Evolutionary conservation across 1,284 basidiomycete genomes (phyloP), one percentile per base, ranked within the genome.

Genomic region (Earliella scabrosa): DNA sequence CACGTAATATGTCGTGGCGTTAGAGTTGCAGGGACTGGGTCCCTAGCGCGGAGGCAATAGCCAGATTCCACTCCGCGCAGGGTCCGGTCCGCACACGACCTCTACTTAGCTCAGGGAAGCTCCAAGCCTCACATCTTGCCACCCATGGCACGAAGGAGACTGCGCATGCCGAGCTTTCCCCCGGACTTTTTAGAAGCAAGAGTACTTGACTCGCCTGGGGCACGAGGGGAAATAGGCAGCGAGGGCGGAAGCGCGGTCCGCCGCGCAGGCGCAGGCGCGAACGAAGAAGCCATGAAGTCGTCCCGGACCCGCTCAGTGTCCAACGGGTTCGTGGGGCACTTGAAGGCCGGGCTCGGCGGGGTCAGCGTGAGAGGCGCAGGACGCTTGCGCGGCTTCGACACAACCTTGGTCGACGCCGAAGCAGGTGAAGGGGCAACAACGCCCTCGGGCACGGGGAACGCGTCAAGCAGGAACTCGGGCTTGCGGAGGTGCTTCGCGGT

Each of bases 401-500:
- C 32, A 2, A 40, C 24, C 43, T 50, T 48, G 18, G 20, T 29
- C 20, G 20, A 44, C 20, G 20, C 34, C 24, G 23, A 41, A 20
- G 36, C 46, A 4, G 50, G 16, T 2, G 24, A 20, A 4, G 52
- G 29, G 48, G 61, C 40, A 29, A 49, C 40, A 14, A 52, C 48
- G 43, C 48, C 50, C 31, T 62, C 46, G 48, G 69, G 69, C 3
- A 69, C 62, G 36, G 69, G 67, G 65, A 72, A 70, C 2, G 59
- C 65, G 57, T 71, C 63, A 40, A 70, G 67, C 20, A 72, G 64
- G 58, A 68, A 71, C 59, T 68, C 68, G 41, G 71, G 69, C 63
- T 71, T 70, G 59, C 68, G 69, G 32, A 72, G 66, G 53, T 72
- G 71, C 57, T 67, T 66, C 18, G 69, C 69, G 20, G 65, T 56